These are phyloP conservation scores for Pachyrhizus erosus DNA, from an alignment of 306 rosid genomes.

Conservation along the genomic window DNA sequence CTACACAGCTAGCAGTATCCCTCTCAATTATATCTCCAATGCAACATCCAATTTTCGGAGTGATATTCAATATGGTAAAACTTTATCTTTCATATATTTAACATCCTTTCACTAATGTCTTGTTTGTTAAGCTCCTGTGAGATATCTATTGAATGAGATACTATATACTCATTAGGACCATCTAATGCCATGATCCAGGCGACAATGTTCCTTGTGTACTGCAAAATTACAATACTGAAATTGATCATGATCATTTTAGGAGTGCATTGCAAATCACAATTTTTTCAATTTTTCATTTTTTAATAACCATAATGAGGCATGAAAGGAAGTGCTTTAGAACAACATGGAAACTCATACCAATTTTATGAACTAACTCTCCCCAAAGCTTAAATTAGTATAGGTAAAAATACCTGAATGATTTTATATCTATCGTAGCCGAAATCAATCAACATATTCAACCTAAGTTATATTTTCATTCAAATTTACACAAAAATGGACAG, in stretches of 20 bases:
- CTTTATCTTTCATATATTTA: background rate
- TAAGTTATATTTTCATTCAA: no score
- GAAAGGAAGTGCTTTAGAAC: no score
- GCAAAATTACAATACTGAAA: no score
- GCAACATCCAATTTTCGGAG: slow-evolving; percentile 30
- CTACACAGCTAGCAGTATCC: slow-evolving; percentile 23
- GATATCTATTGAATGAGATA: background rate
- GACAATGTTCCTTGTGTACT: no score
- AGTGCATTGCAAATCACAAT: background rate
- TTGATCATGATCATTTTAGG: background rate
- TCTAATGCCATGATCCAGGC: background rate
- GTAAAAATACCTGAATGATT: background rate
- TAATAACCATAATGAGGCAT: no score
- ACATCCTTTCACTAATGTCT: background rate
- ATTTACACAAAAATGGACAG: background rate
- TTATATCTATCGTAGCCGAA: background rate
- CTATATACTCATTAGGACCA: no score
- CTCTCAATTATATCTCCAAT: slow-evolving; percentile 35
- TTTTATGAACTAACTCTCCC: no score
- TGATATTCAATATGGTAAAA: slow-evolving; percentile 39
- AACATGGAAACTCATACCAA: no score
- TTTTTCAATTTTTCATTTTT: no score
- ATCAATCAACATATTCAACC: background rate
- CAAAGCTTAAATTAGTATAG: no score
- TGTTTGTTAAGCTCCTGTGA: background rate